Base-by-base conservation (phyloP, 495 filamentous ascomycete species). In the Beverwykella pulmonaria region DNA sequence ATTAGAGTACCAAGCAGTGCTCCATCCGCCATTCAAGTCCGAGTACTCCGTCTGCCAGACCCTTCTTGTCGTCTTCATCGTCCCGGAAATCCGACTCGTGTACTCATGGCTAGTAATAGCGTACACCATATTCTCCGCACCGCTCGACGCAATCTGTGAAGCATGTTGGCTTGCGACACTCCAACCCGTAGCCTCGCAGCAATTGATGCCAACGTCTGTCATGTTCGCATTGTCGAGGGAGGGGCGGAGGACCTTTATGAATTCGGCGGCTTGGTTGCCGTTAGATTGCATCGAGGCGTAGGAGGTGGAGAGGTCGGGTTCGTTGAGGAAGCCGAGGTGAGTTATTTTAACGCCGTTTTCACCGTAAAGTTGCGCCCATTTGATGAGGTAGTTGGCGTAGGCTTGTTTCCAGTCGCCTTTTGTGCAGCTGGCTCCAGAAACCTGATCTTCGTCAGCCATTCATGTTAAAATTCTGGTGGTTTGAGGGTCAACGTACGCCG, bases 41-140 rank as follows among this genome's bases (percentile, higher is more conserved):
- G 77, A 80, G 62, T 80, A 71, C 32, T 71, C 68, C 8, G 68
- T 68, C 36, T 67, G 63, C 68, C 68, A 71, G 53, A 65, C 65
- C 6, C 58, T 30, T 3, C 26, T 17, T 3, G 26, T 63, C 8
- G 55, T 71, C 0, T 23, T 17, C 48, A 65, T 52, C 1, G 59
- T 26, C 0, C 49, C 32, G 49, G 36, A 44, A 32, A 70, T 67
- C 29, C 68, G 62, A 2, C 44, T 54, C 0, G 63, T 59, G 54
- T 71, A 71, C 41, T 68, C 68, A 46, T 71, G 68, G 12, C 8
- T 23, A 1, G 68, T 68, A 23, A 71, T 59, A 0, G 62, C 63
- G 53, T 60, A 63, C 7, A 71, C 46, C 49, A 63, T 64, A 36
- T 55, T 36, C 46, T 63, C 58, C 0, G 32, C 68, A 25, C 68